These are phyloP conservation scores for Colletotrichum godetiae DNA, from an alignment of 2,329 filamentous ascomycete genomes.

Conservation along the genomic window DNA sequence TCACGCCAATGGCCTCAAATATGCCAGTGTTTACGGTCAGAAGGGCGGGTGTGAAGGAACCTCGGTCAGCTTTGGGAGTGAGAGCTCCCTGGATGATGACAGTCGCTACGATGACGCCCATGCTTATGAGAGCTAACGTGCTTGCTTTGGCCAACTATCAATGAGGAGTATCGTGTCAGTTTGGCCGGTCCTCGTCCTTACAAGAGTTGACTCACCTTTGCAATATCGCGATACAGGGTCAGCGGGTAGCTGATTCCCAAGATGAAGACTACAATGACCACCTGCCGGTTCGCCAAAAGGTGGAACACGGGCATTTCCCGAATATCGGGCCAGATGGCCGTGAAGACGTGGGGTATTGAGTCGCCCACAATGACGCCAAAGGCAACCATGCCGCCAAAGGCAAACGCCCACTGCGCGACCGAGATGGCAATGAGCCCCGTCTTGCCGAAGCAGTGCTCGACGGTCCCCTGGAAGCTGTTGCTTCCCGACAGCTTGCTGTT, in stretches of 20 bases:
- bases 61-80: slow-evolving; percentile 77
- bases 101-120: slow-evolving; percentile 89
- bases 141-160: slow-evolving; percentile 91
- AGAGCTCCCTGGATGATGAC: slow-evolving; percentile 86
- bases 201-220: slow-evolving; percentile 73
- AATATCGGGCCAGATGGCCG: slow-evolving; percentile 83
- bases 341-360: slow-evolving; percentile 90
- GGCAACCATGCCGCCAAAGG: slow-evolving; percentile 98
- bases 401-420: slow-evolving; percentile 96
- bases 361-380: slow-evolving; percentile 98
- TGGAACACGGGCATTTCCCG: slow-evolving; percentile 80
- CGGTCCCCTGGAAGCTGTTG: slow-evolving; percentile 94
- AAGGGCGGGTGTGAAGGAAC: slow-evolving; percentile 75
- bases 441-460: slow-evolving; percentile 93
- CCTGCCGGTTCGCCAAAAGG: slow-evolving; percentile 82
- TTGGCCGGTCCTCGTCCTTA: background rate
- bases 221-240: slow-evolving; percentile 94
- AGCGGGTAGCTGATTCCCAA: slow-evolving; percentile 89
- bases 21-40: slow-evolving; percentile 88
- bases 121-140: slow-evolving; percentile 90
- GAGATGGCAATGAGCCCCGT: slow-evolving; percentile 88
- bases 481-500: slow-evolving; percentile 97
- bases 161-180: slow-evolving; percentile 20
- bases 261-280: slow-evolving; percentile 89
- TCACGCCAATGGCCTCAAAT: slow-evolving; percentile 96